Evolutionary conservation across 176 grass and related monocot genomes (phyloP).

Genomic region (Cymbopogon citratus): DNA sequence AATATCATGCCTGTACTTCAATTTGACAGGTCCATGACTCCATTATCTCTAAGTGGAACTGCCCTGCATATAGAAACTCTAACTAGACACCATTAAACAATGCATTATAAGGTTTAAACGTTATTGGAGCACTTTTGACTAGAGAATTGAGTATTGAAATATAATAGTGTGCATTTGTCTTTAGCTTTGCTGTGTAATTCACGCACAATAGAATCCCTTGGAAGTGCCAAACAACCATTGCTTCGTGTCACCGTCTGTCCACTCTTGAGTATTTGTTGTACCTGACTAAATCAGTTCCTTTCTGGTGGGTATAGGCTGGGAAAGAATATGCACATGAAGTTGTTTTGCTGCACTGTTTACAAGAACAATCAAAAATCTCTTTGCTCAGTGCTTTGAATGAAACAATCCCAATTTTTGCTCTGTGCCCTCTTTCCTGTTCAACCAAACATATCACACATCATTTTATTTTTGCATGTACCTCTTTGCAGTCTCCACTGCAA

Average conservation of each 20-base stretch:
- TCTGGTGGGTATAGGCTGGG: background rate
- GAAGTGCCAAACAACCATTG: background rate
- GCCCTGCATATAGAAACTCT: background rate
- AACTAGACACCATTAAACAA: background rate
- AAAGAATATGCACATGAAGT: background rate
- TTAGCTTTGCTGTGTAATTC: background rate
- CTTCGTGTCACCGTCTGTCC: background rate
- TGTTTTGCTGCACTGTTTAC: background rate
- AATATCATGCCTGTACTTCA: background rate
- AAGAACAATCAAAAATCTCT: background rate
- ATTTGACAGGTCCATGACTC: background rate
- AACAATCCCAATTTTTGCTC: background rate
- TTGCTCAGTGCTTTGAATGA: background rate
- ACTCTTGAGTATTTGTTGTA: background rate
- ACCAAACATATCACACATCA: too few relatives aligned
- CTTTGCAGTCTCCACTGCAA: too few relatives aligned
- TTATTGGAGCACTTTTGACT: background rate
- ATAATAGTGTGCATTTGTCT: background rate
- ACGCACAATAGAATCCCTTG: background rate
- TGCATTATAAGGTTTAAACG: background rate
- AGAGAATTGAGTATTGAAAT: background rate
- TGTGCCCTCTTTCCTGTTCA: too few relatives aligned
- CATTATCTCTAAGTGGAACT: background rate
- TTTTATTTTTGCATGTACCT: too few relatives aligned
- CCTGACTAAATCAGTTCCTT: background rate